A percentile compares a stretch with the other conserved stretches of the same genome.
These are phyloP conservation scores for Moringa oleifera DNA, from an alignment of 345 rosid species.

Conservation along the genomic window DNA sequence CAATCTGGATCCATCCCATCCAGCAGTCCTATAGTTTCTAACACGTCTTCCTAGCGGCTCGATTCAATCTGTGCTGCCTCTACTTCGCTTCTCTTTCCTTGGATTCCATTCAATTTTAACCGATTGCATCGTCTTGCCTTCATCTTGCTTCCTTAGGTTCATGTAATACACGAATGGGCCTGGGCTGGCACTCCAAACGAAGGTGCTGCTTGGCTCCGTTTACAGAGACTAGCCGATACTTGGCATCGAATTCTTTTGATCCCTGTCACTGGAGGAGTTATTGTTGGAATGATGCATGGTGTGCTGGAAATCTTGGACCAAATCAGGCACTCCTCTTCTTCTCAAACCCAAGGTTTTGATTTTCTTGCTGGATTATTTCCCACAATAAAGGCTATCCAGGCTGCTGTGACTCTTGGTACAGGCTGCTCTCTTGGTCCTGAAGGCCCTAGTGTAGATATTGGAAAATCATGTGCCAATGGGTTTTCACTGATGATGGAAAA, in stretches of 20 bases:
- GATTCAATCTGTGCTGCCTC: too few species aligned
- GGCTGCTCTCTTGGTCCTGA: constrained; percentile 98
- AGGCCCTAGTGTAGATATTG: constrained; percentile 98
- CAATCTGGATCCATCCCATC: too few species aligned
- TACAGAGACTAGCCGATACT: constrained; percentile 80
- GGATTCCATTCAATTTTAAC: not conserved
- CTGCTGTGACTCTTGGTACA: constrained; percentile 91
- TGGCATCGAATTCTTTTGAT: constrained; percentile 96
- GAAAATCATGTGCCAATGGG: constrained; percentile 93
- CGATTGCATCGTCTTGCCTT: not conserved
- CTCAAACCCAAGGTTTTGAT: constrained; percentile 73
- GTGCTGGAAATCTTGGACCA: constrained; percentile 83
- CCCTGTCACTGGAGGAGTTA: constrained; percentile 91
- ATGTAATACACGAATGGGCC: constrained; percentile 90
- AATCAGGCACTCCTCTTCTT: constrained; percentile 67
- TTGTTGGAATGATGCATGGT: constrained; percentile 99
- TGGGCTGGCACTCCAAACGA: constrained; percentile 99
- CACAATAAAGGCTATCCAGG: constrained; percentile 83
- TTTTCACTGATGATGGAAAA: constrained; percentile 92
- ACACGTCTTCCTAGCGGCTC: too few species aligned
- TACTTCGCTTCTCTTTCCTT: too few species aligned
- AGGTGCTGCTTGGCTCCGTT: constrained; percentile 96
- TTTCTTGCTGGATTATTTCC: constrained; percentile 83
- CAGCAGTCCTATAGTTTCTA: too few species aligned
- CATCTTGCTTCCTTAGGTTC: constrained; percentile 46